Conservation (phyloP, 129 eudicot genomes). For the Flaveria bidentis region DNA sequence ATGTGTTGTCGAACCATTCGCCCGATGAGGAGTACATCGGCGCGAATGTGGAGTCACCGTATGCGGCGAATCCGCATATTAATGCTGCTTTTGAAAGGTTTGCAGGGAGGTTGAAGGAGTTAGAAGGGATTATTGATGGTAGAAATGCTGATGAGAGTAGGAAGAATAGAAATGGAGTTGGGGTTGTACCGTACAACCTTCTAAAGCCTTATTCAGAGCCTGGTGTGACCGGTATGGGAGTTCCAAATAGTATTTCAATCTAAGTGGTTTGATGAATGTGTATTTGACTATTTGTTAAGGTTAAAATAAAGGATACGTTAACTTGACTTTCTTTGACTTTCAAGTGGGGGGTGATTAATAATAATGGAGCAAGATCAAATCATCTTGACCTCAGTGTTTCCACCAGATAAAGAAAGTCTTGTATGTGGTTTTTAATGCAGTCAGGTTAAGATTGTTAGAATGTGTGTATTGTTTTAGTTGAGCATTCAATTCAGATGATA, state of each 20-base stretch:
- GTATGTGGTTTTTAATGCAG: no score
- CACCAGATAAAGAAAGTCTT: no score
- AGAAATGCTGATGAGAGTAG: slow-evolving; percentile 42
- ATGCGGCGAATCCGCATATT: slow-evolving; percentile 41
- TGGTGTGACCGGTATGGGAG: slow-evolving; percentile 74
- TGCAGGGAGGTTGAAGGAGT: slow-evolving; percentile 44
- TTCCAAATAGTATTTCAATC: slow-evolving; percentile 75
- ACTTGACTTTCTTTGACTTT: neutral
- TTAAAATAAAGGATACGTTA: neutral
- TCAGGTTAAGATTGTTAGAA: no score
- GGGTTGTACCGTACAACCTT: slow-evolving; percentile 64
- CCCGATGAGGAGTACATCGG: slow-evolving; percentile 84
- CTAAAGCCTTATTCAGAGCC: slow-evolving; percentile 64
- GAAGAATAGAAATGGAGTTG: slow-evolving; percentile 71
- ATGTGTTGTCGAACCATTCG: slow-evolving; percentile 65
- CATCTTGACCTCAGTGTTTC: no score
- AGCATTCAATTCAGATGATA: no score
- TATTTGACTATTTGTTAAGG: neutral
- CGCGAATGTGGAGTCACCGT: slow-evolving; percentile 33
- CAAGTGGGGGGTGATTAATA: no score
- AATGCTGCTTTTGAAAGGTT: slow-evolving; percentile 55
- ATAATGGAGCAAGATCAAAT: no score
- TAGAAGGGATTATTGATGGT: slow-evolving; percentile 55
- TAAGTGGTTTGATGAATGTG: neutral
- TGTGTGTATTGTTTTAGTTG: no score